Percentiles rank a stretch among this genome's conserved stretches.
These are phyloP conservation scores for Yamadazyma endophytica DNA, from an alignment of 805 yeast species.

Conservation along the genomic window DNA sequence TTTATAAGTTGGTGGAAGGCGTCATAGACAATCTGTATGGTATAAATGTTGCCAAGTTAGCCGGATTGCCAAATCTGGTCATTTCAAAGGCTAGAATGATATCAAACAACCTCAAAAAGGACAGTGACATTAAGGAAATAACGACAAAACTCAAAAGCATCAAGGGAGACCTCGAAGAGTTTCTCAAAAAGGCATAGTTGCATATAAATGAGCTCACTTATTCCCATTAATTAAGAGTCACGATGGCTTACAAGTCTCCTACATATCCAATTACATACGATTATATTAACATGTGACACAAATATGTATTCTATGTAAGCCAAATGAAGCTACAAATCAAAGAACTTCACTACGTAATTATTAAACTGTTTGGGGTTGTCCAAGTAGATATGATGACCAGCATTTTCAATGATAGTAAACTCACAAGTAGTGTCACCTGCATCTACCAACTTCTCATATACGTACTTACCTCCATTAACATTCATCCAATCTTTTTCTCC, in stretches of 20 bases:
- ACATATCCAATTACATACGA: neutral
- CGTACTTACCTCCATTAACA: constrained; percentile 30
- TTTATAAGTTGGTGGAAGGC: constrained; percentile 34
- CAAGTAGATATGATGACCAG: constrained; percentile 42
- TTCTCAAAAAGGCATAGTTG: no score
- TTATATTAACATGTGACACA: neutral
- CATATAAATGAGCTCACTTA: no score
- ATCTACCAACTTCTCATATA: constrained; percentile 20
- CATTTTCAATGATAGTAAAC: constrained; percentile 24
- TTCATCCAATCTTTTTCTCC: constrained; percentile 47
- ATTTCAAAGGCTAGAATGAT: constrained; percentile 40
- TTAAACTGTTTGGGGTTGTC: constrained; percentile 36
- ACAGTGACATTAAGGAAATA: constrained; percentile 17
- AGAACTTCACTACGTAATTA: constrained; percentile 17
- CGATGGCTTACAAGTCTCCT: constrained; percentile 1
- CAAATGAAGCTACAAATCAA: constrained; percentile 9
- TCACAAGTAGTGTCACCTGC: constrained; percentile 12
- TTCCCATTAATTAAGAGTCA: no score
- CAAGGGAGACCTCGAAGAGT: no score
- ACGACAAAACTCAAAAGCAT: neutral
- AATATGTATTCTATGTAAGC: neutral
- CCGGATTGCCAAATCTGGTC: constrained; percentile 51
- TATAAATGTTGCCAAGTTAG: constrained; percentile 76
- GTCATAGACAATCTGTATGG: constrained; percentile 67
- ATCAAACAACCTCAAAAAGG: constrained; percentile 28